Conservation (phyloP, 805 yeast species). For the Candida alai region DNA sequence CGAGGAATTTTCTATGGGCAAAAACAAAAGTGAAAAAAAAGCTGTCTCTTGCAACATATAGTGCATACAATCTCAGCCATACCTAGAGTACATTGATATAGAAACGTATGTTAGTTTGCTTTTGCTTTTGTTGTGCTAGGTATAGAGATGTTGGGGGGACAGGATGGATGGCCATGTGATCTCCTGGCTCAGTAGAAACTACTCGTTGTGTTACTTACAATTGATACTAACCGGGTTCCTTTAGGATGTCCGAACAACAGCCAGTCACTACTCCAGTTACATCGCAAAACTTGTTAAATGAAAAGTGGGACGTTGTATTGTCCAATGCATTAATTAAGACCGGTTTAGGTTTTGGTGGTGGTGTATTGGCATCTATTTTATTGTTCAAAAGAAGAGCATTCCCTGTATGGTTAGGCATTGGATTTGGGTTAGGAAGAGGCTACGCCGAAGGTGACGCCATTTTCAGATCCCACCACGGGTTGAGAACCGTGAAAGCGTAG, state of each 20-base stretch:
- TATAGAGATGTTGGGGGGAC: too few relatives aligned
- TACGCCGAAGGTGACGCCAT: constrained; percentile 98
- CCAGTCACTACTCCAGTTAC: constrained; percentile 33
- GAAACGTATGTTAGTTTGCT: too few relatives aligned
- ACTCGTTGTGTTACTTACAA: not conserved
- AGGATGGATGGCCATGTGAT: too few relatives aligned
- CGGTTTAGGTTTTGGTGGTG: constrained; percentile 94
- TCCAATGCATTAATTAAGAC: constrained; percentile 93
- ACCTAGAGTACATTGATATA: too few relatives aligned
- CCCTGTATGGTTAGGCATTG: constrained; percentile 97
- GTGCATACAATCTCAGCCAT: too few relatives aligned
- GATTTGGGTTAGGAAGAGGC: constrained; percentile 97
- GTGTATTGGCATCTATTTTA: constrained; percentile 87
- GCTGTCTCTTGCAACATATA: too few relatives aligned
- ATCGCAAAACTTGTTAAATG: constrained; percentile 59
- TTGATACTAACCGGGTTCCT: not conserved
- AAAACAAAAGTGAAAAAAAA: too few relatives aligned
- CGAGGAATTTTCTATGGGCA: too few relatives aligned
- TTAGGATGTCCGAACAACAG: constrained; percentile 6
- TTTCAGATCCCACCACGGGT: constrained; percentile 77
- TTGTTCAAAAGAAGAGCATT: constrained; percentile 91
- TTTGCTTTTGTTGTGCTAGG: too few relatives aligned
- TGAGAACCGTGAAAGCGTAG: constrained; percentile 70
- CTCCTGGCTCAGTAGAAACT: too few relatives aligned
- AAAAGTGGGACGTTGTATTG: constrained; percentile 92